Evolutionary conservation across 2,329 filamentous ascomycete species (phyloP), one percentile per base, ranked within the genome.

Genomic region (Dryadomyces quercus-mongolicae): DNA sequence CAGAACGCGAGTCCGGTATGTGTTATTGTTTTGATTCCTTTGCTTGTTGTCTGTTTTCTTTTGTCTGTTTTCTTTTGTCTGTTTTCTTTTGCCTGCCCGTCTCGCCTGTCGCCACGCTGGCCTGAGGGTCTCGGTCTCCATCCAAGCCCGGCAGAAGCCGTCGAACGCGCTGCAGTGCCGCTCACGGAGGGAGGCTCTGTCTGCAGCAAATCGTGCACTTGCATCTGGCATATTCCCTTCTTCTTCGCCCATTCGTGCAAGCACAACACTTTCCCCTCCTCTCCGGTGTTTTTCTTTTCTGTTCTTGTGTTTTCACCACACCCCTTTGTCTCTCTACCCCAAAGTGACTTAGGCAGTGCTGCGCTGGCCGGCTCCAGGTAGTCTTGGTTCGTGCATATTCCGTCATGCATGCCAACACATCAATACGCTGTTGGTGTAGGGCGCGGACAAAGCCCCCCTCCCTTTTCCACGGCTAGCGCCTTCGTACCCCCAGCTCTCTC

Each of bases 351-450:
- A 46, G 50, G 54, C 54, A 54, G 59, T 61, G 68, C 68, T 71
- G 71, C 67, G 68, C 66, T 72, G 70, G 68, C 70, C 66, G 65
- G 67, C 67, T 64, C 64, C 68, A 70, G 36, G 71, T 68, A 68
- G 66, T 57, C 69, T 69, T 68, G 66, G 68, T 66, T 71, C 68
- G 66, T 77, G 75, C 76, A 77, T 74, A 72, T 75, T 72, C 74
- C 74, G 74, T 77, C 74, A 77, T 79, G 75, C 76, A 79, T 78
- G 75, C 73, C 73, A 75, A 67, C 73, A 70, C 73, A 75, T 75
- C 71, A 74, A 72, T 63, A 68, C 65, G 68, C 51, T 38, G 31
- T 47, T 53, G 51, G 34, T 47, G 51, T 46, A 68, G 70, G 69
- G 68, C 70, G 68, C 70, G 61, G 66, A 60, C 62, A 59, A 16